A percentile compares a stretch with the other conserved stretches of the same genome.
Evolutionary conservation across 768 basidiomycete genomes (phyloP).

Genomic region (Lyophyllum decastes): DNA sequence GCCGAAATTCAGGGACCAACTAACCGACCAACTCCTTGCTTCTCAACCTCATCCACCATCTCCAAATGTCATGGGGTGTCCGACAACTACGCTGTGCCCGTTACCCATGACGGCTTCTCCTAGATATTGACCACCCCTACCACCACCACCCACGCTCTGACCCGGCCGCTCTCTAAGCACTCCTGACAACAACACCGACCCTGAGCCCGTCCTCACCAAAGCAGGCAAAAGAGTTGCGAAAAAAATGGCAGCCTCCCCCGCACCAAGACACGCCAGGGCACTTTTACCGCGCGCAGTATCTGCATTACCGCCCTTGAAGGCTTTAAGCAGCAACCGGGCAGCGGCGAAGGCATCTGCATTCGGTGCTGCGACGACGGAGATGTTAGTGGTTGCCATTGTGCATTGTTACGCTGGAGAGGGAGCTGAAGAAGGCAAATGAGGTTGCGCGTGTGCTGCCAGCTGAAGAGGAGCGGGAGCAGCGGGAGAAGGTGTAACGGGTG

Average conservation of each 20-base stretch:
- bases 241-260: slow-evolving; percentile 21
- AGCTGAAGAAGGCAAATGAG: slow-evolving; percentile 19
- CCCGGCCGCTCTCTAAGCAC: slow-evolving; percentile 17
- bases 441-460: slow-evolving; percentile 12
- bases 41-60: background rate
- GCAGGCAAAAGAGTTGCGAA: slow-evolving; percentile 28
- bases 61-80: background rate
- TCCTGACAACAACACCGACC: slow-evolving; percentile 24
- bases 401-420: slow-evolving; percentile 22
- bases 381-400: slow-evolving; percentile 20
- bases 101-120: slow-evolving; percentile 21
- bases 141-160: slow-evolving; percentile 19
- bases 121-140: slow-evolving; percentile 14
- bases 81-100: slow-evolving; percentile 12
- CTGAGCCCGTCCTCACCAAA: slow-evolving; percentile 23
- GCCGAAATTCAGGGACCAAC: background rate
- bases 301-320: slow-evolving; percentile 29
- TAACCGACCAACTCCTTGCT: background rate
- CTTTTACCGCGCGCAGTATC: slow-evolving; percentile 27
- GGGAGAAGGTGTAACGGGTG: background rate
- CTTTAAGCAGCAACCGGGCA: slow-evolving; percentile 24
- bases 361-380: slow-evolving; percentile 8
- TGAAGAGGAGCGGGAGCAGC: slow-evolving; percentile 8
- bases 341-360: slow-evolving; percentile 27
- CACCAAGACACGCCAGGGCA: slow-evolving; percentile 23